phyloP scores from a whole-genome alignment of 805 yeast genomes.

The Yarrowia hollandica region DNA sequence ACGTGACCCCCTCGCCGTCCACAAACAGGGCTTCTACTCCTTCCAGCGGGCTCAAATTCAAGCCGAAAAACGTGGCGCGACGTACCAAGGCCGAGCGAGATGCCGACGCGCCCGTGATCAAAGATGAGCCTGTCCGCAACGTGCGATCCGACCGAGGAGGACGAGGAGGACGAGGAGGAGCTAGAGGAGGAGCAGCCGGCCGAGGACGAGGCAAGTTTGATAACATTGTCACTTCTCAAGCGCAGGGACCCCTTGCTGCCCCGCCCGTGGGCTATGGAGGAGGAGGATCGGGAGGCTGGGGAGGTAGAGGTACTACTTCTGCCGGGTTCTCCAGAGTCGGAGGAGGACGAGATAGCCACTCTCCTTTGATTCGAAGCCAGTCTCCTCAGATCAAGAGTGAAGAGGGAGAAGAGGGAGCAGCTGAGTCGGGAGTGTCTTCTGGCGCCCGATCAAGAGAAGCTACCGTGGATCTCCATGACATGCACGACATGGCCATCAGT shows the following conservation, averaged over 20 bases:
- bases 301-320: slow-evolving; percentile 1
- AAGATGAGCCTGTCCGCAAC: slow-evolving; percentile 28
- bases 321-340: slow-evolving; percentile 9
- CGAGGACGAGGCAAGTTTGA: slow-evolving; percentile 34
- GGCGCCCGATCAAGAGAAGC: slow-evolving; percentile 17
- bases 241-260: slow-evolving; percentile 44
- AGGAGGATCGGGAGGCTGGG: slow-evolving; percentile 1
- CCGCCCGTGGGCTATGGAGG: slow-evolving; percentile 36
- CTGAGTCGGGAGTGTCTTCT: neutral
- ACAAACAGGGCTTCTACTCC: slow-evolving; percentile 28
- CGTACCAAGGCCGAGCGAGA: slow-evolving; percentile 82
- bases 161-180: slow-evolving; percentile 33
- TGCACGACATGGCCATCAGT: slow-evolving; percentile 16
- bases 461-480: slow-evolving; percentile 10
- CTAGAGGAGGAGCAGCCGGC: slow-evolving; percentile 29
- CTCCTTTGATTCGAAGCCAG: slow-evolving; percentile 17
- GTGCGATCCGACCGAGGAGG: slow-evolving; percentile 20
- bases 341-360: slow-evolving; percentile 8
- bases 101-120: slow-evolving; percentile 59
- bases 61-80: slow-evolving; percentile 85
- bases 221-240: slow-evolving; percentile 33
- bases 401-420: slow-evolving; percentile 1
- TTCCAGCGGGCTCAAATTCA: slow-evolving; percentile 51
- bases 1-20: slow-evolving; percentile 18
- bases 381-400: slow-evolving; percentile 20